A percentile compares a stretch with the other conserved stretches of the same genome.
Conservation (phyloP, 164 flowering plant species). For the Chimonanthus salicifolius region DNA sequence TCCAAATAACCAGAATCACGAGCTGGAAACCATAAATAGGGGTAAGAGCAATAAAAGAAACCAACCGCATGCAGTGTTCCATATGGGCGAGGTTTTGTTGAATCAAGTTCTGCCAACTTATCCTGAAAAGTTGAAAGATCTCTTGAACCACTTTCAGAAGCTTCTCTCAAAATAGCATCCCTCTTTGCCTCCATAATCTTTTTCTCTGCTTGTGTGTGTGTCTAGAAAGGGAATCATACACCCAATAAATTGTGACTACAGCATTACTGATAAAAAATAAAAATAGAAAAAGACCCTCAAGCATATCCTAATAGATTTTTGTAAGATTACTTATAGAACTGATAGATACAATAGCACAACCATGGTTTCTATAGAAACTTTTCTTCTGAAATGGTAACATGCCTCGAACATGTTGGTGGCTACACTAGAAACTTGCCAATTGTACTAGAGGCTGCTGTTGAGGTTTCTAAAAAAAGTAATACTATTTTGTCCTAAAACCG, state of each 20-base stretch:
- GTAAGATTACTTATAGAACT: too few species aligned
- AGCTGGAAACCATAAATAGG: background rate
- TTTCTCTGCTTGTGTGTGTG: constrained; percentile 74
- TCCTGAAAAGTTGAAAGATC: constrained; percentile 29
- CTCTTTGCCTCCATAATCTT: constrained; percentile 53
- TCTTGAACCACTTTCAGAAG: constrained; percentile 25
- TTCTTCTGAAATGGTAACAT: too few species aligned
- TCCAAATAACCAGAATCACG: background rate
- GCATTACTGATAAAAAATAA: background rate
- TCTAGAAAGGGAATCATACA: constrained; percentile 26
- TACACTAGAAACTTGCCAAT: too few species aligned
- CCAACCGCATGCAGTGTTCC: constrained; percentile 59
- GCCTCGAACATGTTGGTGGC: too few species aligned
- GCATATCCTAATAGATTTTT: too few species aligned
- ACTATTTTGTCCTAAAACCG: too few species aligned
- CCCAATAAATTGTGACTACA: background rate
- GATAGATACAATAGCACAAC: too few species aligned
- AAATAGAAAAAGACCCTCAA: too few species aligned
- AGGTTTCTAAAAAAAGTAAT: too few species aligned
- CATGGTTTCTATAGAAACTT: too few species aligned
- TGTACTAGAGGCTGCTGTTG: too few species aligned
- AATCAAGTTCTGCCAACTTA: constrained; percentile 42
- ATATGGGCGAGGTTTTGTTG: constrained; percentile 50
- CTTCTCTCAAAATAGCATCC: constrained; percentile 46
- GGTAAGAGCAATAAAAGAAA: background rate